These are phyloP conservation scores for Boletus pseudopeckii DNA, from an alignment of 768 basidiomycete species.

Conservation along the genomic window DNA sequence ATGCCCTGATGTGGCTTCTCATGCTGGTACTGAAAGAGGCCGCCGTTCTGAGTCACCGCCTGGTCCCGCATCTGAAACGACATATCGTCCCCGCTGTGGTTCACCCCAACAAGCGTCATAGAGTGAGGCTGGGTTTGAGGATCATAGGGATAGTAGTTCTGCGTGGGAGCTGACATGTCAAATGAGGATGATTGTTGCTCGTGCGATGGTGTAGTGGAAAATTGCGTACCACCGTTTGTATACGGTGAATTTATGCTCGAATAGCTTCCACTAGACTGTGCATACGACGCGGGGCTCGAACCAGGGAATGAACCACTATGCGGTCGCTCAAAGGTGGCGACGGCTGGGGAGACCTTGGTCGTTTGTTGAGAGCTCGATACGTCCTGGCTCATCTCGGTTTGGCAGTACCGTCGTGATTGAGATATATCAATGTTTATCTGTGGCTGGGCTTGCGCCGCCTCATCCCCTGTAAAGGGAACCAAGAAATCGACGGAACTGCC, in stretches of 20 bases:
- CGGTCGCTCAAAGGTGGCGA: constrained; percentile 21
- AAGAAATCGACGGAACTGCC: constrained; percentile 21
- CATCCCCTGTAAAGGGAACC: constrained; percentile 22
- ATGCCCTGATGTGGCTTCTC: constrained; percentile 25
- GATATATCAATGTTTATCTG: constrained; percentile 16
- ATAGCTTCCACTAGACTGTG: constrained; percentile 23
- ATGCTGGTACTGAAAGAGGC: constrained; percentile 17
- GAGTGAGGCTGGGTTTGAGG: constrained; percentile 13
- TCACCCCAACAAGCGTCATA: constrained; percentile 20
- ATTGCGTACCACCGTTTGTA: constrained; percentile 16
- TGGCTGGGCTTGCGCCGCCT: constrained; percentile 9
- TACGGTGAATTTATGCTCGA: constrained; percentile 27
- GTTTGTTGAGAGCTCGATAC: constrained; percentile 6
- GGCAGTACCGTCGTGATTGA: constrained; percentile 13
- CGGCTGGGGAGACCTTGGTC: constrained; percentile 3
- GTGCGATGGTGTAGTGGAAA: constrained; percentile 16
- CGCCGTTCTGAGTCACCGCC: constrained; percentile 13
- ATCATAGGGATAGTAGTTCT: constrained; percentile 23
- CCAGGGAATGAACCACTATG: constrained; percentile 17
- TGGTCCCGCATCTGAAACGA: constrained; percentile 18
- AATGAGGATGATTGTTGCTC: constrained; percentile 22
- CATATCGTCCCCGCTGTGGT: constrained; percentile 14
- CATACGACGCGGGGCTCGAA: constrained; percentile 26
- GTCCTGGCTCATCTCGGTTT: constrained; percentile 12
- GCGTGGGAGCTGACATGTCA: constrained; percentile 17